Evolutionary conservation across 495 filamentous ascomycete species (phyloP), one percentile per base, ranked within the genome.

Genomic region (Penicillium cosmopolitanum): DNA sequence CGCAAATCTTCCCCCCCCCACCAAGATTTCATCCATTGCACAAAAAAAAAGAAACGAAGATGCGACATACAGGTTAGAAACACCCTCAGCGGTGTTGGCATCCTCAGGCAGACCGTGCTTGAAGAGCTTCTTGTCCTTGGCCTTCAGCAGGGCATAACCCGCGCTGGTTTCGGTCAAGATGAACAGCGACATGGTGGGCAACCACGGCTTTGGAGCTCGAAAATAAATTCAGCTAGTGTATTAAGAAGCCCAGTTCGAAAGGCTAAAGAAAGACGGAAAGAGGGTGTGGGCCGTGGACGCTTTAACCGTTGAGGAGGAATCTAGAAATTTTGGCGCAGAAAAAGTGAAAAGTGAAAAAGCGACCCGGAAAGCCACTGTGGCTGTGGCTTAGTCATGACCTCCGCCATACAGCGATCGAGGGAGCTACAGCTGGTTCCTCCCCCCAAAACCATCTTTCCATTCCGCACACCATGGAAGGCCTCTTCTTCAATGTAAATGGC

Each of bases 131-230:
- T 96, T 97, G 87, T 96, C 93, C 74, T 90, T 91, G 28, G 96
- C 90, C 80, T 99, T 98, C 80, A 98, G 90, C 68, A 98, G 85
- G 72, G 93, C 96, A 82, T 97, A 97, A 64, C 96, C 95, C 64
- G 94, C 96, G 75, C 88, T 89, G 68, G 95, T 98, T 78, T 98
- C 95, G 57, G 89, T 89, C 57, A 96, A 85, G 75, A 91, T 88
- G 73, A 92, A 89, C 65, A 90, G 84, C 76, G 86, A 85, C 90
- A 92, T 92, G 66, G 56, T 76, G 70, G 66, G 65, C 66, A 57
- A 61, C 66, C 66, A 68, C 73, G 66, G 71, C 66, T 62, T 67
- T 64, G 53, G 71, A 62, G 58, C 54, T 66, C 21, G 57, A 66
- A 54, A 53, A 53, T 23, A 57, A 54, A 58, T 62, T 54, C 56